These are phyloP conservation scores for Pythium guiyangense DNA, from an alignment of 352 stramenopile genomes.

Conservation along the genomic window DNA sequence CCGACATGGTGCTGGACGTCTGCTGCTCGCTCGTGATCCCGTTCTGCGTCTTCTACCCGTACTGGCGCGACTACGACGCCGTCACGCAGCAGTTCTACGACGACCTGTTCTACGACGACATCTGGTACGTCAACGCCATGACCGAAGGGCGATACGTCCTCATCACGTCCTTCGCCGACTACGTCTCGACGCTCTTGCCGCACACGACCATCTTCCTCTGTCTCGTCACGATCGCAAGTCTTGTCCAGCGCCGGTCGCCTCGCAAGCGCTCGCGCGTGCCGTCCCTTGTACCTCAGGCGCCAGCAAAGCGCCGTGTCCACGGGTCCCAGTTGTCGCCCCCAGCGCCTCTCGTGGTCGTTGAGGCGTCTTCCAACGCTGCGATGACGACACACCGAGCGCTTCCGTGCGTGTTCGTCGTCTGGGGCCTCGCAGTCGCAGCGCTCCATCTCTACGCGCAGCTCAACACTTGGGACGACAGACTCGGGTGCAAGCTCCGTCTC, in stretches of 20 bases:
- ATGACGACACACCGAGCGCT: no score
- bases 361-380: no score
- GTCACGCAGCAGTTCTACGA: no score
- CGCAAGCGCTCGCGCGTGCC: no score
- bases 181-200: conserved; percentile 36
- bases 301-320: not conserved
- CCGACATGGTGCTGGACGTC: conserved; percentile 16
- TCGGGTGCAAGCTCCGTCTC: conserved; percentile 1
- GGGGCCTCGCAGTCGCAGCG: not conserved
- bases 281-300: no score
- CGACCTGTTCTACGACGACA: conserved; percentile 4
- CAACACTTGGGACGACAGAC: not conserved
- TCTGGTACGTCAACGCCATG: conserved; percentile 7
- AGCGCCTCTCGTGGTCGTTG: no score
- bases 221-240: conserved; percentile 1
- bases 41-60: conserved; percentile 15
- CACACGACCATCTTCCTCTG: not conserved
- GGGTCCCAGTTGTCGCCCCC: no score
- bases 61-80: conserved; percentile 9
- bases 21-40: conserved; percentile 20
- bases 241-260: not conserved
- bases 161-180: conserved; percentile 33
- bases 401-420: not conserved
- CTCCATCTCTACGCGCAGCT: not conserved
- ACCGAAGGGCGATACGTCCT: conserved; percentile 11